Evolutionary conservation across 2,329 filamentous ascomycete species (phyloP).

Genomic region (Alternaria hordeiaustralica): DNA sequence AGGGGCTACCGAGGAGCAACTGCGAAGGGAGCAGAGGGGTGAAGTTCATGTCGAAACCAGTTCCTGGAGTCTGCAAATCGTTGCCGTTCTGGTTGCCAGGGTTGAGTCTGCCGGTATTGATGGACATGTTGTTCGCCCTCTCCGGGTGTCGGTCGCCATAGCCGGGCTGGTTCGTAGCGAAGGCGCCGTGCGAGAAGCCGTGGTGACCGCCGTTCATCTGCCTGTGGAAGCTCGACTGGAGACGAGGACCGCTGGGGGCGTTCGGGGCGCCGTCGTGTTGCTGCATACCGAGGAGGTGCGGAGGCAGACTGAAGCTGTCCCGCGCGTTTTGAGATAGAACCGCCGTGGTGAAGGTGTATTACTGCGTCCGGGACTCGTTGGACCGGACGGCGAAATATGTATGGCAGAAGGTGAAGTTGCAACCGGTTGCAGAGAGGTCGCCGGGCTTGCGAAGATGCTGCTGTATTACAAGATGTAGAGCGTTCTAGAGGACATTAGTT

Average conservation of each 20-base stretch:
- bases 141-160: conserved; percentile 88
- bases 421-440: conserved; percentile 35
- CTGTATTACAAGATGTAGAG: conserved; percentile 42
- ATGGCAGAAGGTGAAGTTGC: conserved; percentile 43
- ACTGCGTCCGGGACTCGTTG: conserved; percentile 60
- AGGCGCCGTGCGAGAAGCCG: conserved; percentile 91
- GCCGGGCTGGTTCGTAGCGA: conserved; percentile 80
- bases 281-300: conserved; percentile 91
- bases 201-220: conserved; percentile 72
- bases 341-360: conserved; percentile 76
- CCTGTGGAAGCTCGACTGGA: conserved; percentile 74
- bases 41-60: conserved; percentile 97
- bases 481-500: conserved; percentile 25
- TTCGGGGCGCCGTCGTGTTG: conserved; percentile 72
- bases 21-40: conserved; percentile 94
- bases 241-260: conserved; percentile 63
- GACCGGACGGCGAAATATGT: conserved; percentile 50
- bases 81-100: conserved; percentile 63
- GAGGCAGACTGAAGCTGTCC: conserved; percentile 84
- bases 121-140: conserved; percentile 83
- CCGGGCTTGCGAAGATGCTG: conserved; percentile 32
- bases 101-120: conserved; percentile 80
- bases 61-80: conserved; percentile 86
- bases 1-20: conserved; percentile 91
- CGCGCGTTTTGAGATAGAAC: conserved; percentile 76